Conservation (phyloP, 202 grass and related monocot genomes). For the Hordeum pubiflorum region DNA sequence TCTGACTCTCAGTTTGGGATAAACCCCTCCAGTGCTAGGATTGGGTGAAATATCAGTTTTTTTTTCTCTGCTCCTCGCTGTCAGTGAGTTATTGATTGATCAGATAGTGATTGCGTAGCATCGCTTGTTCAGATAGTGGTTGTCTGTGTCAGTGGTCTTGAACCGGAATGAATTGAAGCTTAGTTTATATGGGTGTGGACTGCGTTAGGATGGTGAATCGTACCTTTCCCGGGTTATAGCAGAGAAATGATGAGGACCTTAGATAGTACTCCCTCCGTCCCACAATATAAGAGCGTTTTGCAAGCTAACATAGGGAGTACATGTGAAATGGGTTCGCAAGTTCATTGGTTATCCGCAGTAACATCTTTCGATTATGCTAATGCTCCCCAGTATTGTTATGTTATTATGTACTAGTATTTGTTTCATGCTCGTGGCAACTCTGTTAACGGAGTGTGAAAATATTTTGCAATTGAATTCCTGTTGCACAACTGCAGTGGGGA, state of each 20-base stretch:
- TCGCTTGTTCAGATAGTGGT: not conserved
- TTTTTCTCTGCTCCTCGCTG: not conserved
- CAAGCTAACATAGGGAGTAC: not conserved
- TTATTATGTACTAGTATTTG: not conserved
- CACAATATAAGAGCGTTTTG: too few species aligned
- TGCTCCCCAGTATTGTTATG: not conserved
- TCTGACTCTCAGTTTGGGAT: not conserved
- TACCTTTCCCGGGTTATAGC: not conserved
- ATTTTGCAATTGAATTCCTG: not conserved
- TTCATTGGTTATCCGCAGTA: not conserved
- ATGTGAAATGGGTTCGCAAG: not conserved
- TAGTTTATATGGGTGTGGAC: not conserved
- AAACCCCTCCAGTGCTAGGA: not conserved
- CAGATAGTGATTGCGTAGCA: not conserved
- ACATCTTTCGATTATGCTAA: not conserved
- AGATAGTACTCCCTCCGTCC: too few species aligned
- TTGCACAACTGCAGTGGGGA: slow-evolving; percentile 62
- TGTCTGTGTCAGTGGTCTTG: not conserved
- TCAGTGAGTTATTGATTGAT: not conserved
- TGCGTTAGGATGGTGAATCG: not conserved
- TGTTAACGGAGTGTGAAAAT: not conserved
- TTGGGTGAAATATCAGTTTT: not conserved
- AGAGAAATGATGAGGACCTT: not conserved
- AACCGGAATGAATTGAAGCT: not conserved
- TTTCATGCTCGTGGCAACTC: not conserved